A percentile compares a stretch with the other conserved stretches of the same genome.
phyloP scores from a whole-genome alignment of 148 eudicot species.

The Vaccinium macrocarpon region DNA sequence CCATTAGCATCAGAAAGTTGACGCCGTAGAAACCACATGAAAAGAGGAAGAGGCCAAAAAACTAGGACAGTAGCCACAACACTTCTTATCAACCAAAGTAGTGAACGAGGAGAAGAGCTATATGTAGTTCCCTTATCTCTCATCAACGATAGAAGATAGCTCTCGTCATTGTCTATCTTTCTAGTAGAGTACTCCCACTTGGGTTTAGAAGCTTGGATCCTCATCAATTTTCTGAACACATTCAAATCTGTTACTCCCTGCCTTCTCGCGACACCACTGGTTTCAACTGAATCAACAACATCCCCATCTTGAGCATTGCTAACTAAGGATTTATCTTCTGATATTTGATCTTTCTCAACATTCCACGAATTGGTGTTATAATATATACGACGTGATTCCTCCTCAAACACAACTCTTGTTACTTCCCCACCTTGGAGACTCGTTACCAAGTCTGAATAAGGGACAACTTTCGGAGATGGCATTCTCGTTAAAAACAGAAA shows the following conservation, averaged over 20 bases:
- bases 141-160: constrained; percentile 74
- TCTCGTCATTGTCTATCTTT: constrained; percentile 82
- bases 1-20: constrained; percentile 82
- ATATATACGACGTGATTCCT: constrained; percentile 84
- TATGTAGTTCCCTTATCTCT: constrained; percentile 73
- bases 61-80: constrained; percentile 67
- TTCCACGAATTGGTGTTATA: constrained; percentile 41
- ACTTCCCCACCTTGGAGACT: constrained; percentile 69
- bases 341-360: constrained; percentile 25
- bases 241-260: constrained; percentile 14
- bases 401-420: constrained; percentile 72
- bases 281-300: constrained; percentile 23
- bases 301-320: constrained; percentile 24
- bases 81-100: constrained; percentile 56
- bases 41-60: constrained; percentile 87
- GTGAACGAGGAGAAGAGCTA: constrained; percentile 86
- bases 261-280: constrained; percentile 17
- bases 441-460: constrained; percentile 75
- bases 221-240: constrained; percentile 29
- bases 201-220: constrained; percentile 33
- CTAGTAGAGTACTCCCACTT: constrained; percentile 82
- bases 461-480: constrained; percentile 70
- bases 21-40: constrained; percentile 93
- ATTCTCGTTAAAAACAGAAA: constrained; percentile 60
- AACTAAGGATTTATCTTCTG: constrained; percentile 26